Base-by-base conservation (phyloP, 1,139 yeast species). In the Sugiyamaella grinbergsii region DNA sequence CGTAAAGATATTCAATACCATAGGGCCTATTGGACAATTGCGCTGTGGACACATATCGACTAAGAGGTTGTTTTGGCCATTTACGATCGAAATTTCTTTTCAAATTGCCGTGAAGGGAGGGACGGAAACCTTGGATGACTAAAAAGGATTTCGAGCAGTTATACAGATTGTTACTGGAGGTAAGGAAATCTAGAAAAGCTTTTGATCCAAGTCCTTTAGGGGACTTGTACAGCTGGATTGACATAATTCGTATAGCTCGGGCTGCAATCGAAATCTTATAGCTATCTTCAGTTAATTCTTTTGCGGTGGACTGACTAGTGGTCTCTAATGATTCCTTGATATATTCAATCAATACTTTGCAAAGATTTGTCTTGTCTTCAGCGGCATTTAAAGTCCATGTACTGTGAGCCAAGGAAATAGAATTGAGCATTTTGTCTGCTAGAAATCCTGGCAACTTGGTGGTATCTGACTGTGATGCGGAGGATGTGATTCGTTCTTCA, bases 171-270 rank as follows among this genome's bases (percentile, higher is more conserved):
- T 64, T 62, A 1, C 77, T 70, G 32, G 72, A 68, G 33, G 84
- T 62, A 18, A 80, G 67, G 2, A 71, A 63, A 22, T 74, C 67
- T 8, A 87, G 76, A 32, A 76, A 71, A 16, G 70, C 64, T 49
- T 62, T 70, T 62, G 69, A 73, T 63, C 51, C 52, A 7, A 37
- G 32, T 10, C 39, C 47, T 13, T 50, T 42, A 2, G 54, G 55
- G 1, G 54, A 42, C 28, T 88, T 82, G 68, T 82, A 87, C 31
- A 87, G 69, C 51, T 84, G 79, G 34, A 88, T 72, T 0, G 96
- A 89, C 54, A 89, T 73, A 7, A 89, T 82, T 59, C 86, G 93
- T 3, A 87, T 79, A 15, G 87, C 79, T 59, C 83, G 81, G 0
- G 95, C 80, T 3, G 82, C 72, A 46, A 84, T 69, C 51, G 79